These are phyloP conservation scores for Aspergillus spinulosporus DNA, from an alignment of 2,329 filamentous ascomycete genomes.

Conservation along the genomic window DNA sequence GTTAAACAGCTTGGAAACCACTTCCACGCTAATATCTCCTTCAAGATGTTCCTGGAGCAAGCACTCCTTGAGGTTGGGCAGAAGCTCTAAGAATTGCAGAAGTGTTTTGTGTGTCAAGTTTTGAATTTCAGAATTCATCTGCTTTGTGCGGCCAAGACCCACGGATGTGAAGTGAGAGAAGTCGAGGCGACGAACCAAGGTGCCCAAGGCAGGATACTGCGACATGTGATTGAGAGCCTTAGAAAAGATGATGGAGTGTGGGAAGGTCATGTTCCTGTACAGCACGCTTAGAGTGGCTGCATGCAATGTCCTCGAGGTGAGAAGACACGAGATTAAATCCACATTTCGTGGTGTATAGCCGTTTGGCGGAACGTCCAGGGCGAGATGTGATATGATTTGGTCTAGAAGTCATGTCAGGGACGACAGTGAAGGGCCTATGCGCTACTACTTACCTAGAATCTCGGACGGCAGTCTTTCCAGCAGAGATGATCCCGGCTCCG, in stretches of 20 bases:
- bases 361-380: conserved; percentile 72
- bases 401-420: conserved; percentile 47
- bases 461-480: conserved; percentile 70
- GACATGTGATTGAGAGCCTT: conserved; percentile 73
- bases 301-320: conserved; percentile 73
- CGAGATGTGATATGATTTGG: conserved; percentile 71
- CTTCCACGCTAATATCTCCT: conserved; percentile 67
- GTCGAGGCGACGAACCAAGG: conserved; percentile 74
- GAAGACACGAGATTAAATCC: conserved; percentile 72
- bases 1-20: conserved; percentile 70
- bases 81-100: conserved; percentile 67
- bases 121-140: conserved; percentile 71
- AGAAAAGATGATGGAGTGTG: conserved; percentile 78
- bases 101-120: conserved; percentile 76
- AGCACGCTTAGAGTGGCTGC: conserved; percentile 71
- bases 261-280: conserved; percentile 77
- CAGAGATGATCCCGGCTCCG: conserved; percentile 45
- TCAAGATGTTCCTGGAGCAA: conserved; percentile 79
- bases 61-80: conserved; percentile 74
- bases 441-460: conserved; percentile 64
- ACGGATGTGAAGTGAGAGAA: conserved; percentile 85
- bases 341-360: conserved; percentile 74
- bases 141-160: conserved; percentile 71
- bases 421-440: background rate
- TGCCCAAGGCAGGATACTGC: conserved; percentile 67